A percentile compares a stretch with the other conserved stretches of the same genome.
Conservation (phyloP, 1,284 basidiomycete species). For the Naganishia albida region DNA sequence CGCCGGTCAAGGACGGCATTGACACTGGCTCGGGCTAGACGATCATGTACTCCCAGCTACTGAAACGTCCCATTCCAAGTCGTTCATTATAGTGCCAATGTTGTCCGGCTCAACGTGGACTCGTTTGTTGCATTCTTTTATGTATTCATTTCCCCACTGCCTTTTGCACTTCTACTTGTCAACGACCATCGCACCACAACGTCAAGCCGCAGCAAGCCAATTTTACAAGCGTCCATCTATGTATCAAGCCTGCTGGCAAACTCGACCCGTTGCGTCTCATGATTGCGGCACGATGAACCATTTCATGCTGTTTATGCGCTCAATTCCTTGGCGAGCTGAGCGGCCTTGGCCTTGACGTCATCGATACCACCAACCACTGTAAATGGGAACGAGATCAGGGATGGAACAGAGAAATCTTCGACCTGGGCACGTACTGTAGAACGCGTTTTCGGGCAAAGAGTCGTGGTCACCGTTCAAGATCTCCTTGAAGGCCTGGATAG, state of each 20-base stretch:
- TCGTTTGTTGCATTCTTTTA: slow-evolving; percentile 26
- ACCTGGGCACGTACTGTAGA: slow-evolving; percentile 63
- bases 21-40: too few species aligned
- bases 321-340: slow-evolving; percentile 92
- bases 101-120: too few species aligned
- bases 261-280: neutral
- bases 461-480: slow-evolving; percentile 90
- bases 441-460: slow-evolving; percentile 85
- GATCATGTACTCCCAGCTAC: too few species aligned
- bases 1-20: too few species aligned
- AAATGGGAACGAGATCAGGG: neutral
- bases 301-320: slow-evolving; percentile 44
- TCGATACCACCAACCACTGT: slow-evolving; percentile 64
- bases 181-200: slow-evolving; percentile 1
- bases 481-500: slow-evolving; percentile 90
- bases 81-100: too few species aligned
- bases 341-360: slow-evolving; percentile 94
- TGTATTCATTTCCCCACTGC: slow-evolving; percentile 24
- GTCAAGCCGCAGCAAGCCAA: neutral
- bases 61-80: too few species aligned
- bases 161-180: slow-evolving; percentile 21
- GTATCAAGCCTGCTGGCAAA: neutral
- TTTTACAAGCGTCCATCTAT: slow-evolving; percentile 11
- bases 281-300: neutral
- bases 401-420: neutral